Evolutionary conservation across 169 alveolate species (phyloP), one percentile per base, ranked within the genome.

Genomic region (Eimeria brunetti): DNA sequence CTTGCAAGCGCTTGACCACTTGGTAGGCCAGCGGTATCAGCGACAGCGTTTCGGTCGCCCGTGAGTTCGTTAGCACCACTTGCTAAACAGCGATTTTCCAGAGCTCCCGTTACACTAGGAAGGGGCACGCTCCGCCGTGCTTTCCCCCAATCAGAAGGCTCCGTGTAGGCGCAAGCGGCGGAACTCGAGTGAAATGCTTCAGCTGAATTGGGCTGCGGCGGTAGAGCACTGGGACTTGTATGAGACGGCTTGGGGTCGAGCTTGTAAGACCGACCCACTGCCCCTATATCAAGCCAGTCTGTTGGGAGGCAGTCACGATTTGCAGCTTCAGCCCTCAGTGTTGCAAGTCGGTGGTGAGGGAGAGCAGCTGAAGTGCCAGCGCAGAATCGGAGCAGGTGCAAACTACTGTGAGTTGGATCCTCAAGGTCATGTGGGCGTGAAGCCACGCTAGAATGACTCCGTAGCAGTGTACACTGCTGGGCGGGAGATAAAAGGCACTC

Each of bases 291-390:
- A 27, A 86, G 92, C 92, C 92, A 86, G 33, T 86, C 92, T 60
- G 92, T 86, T 60, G 92, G 92, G 62, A 86, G 44, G 71, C 83
- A 60, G 49, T 86, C 92, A 62, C 75, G 81, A 27, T 62, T 86
- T 86, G 92, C 92, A 24, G 60, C 60, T 53, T 86, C 92, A 60
- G 92, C 81, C 81, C 92, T 58, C 30, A 86, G 64, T 27, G 92
- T 86, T n/a, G 92, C 92, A 86, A 86, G 92, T 27, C 62, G 62
- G 44, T 86, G 92, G 73, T 86, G 92, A 62, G 92, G 92, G 46
- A 86, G 71, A 49, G 81, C 92, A 60, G 92, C 92, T 41, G 92
- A 86, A 5, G 92, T 86, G 81, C 92, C 92, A 27, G 92, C 92
- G 62, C 92, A 86, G 44, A 86, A 86, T 20, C 92, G 80, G 44